Evolutionary conservation across 1,139 yeast species (phyloP).

Genomic region (Spencermartinsiella ligniputridi): DNA sequence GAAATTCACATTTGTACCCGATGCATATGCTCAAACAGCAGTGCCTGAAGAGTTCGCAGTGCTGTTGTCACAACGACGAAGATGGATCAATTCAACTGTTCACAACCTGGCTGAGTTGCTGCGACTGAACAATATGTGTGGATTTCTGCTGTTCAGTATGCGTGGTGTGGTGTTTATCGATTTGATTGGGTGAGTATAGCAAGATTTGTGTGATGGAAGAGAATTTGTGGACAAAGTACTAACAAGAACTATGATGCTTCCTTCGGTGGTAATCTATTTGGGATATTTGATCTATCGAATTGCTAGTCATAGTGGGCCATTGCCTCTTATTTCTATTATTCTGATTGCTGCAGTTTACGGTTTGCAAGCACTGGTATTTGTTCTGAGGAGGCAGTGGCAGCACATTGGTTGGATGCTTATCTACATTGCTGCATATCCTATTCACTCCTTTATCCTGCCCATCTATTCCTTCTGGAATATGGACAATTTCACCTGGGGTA

Average conservation of each 20-base stretch:
- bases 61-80: constrained; percentile 40
- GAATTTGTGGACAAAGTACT: background rate
- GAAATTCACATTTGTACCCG: constrained; percentile 37
- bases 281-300: constrained; percentile 36
- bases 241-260: constrained; percentile 34
- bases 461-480: constrained; percentile 41
- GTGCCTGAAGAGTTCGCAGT: constrained; percentile 40
- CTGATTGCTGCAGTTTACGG: constrained; percentile 39
- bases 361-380: constrained; percentile 37
- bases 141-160: constrained; percentile 41
- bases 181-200: constrained; percentile 27
- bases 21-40: constrained; percentile 37
- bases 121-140: constrained; percentile 38
- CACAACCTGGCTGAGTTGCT: constrained; percentile 39
- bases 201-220: constrained; percentile 9
- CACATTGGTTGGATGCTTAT: constrained; percentile 44
- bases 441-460: constrained; percentile 38
- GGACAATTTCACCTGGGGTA: constrained; percentile 44
- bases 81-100: constrained; percentile 44
- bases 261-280: constrained; percentile 39
- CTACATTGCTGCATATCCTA: constrained; percentile 37
- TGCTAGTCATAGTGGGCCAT: constrained; percentile 30
- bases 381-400: constrained; percentile 39
- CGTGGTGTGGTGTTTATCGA: constrained; percentile 39
- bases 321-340: constrained; percentile 38